A percentile compares a stretch with the other conserved stretches of the same genome.
Conservation (phyloP, 306 rosid genomes). For the Trifolium fragiferum region DNA sequence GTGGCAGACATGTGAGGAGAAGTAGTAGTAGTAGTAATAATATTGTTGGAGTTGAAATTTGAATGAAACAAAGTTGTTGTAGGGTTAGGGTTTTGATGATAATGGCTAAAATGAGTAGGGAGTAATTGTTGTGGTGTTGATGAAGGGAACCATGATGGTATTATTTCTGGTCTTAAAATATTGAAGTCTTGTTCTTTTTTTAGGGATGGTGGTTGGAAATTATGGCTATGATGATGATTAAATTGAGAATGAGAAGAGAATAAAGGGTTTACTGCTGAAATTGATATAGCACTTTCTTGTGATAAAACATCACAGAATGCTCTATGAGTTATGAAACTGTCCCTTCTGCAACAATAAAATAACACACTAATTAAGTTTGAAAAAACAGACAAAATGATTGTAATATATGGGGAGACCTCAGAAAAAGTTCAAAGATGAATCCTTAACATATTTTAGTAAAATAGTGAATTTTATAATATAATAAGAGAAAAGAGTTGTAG, state of each 20-base stretch:
- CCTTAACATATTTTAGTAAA: too few relatives aligned
- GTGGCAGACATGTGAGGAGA: constrained; percentile 65
- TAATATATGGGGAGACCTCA: too few relatives aligned
- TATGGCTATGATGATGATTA: constrained; percentile 34
- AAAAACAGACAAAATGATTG: too few relatives aligned
- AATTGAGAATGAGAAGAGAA: constrained; percentile 44
- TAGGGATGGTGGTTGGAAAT: constrained; percentile 40
- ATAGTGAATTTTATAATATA: too few relatives aligned
- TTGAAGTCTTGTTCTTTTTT: constrained; percentile 47
- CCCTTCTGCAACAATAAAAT: constrained; percentile 62
- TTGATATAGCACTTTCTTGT: constrained; percentile 60
- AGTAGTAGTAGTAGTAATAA: background rate
- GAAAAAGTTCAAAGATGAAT: too few relatives aligned
- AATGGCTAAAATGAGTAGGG: constrained; percentile 32
- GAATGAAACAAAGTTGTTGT: constrained; percentile 13
- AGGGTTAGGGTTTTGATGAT: constrained; percentile 59
- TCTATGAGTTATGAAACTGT: constrained; percentile 89
- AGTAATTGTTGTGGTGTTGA: constrained; percentile 3
- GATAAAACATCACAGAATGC: constrained; percentile 88
- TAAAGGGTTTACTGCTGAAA: constrained; percentile 46
- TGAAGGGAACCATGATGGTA: constrained; percentile 42
- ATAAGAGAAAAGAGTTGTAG: too few relatives aligned
- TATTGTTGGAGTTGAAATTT: constrained; percentile 1
- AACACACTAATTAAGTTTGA: background rate
- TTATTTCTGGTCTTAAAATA: constrained; percentile 26